A percentile compares a stretch with the other conserved stretches of the same genome.
Conservation (phyloP, 495 filamentous ascomycete species). For the Lichenothelia convexa region DNA sequence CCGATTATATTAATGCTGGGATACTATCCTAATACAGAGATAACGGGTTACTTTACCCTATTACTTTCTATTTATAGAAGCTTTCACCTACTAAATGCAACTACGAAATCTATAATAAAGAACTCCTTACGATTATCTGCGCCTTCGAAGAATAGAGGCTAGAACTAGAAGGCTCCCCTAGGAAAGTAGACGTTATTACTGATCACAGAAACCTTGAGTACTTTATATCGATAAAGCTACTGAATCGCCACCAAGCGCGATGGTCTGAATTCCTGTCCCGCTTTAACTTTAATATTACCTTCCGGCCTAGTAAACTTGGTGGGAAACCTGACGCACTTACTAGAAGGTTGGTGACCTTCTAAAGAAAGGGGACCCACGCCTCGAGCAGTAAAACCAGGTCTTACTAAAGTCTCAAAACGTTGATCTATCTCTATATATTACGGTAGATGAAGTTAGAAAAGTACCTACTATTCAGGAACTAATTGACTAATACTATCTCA, state of each 20-base stretch:
- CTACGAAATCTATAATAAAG: conserved; percentile 21
- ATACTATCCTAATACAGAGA: conserved; percentile 6
- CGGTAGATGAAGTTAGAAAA: not conserved
- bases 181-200: not conserved
- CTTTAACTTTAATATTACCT: conserved; percentile 13
- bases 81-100: conserved; percentile 13
- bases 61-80: conserved; percentile 17
- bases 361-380: not conserved
- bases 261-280: conserved; percentile 9
- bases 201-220: conserved; percentile 6
- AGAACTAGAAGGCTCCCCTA: not conserved
- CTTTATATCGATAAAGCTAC: conserved; percentile 11
- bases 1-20: conserved; percentile 9
- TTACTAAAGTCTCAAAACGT: not conserved
- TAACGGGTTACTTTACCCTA: conserved; percentile 3
- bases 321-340: conserved; percentile 8
- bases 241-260: conserved; percentile 11
- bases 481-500: not conserved
- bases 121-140: conserved; percentile 21
- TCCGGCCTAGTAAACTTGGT: conserved; percentile 8
- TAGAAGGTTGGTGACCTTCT: conserved; percentile 5
- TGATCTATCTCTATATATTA: not conserved
- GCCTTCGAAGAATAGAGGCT: conserved; percentile 6
- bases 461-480: not conserved
- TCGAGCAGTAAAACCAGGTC: not conserved